Evolutionary conservation across 495 filamentous ascomycete species (phyloP).

Genomic region (Corynascus novoguineensis): DNA sequence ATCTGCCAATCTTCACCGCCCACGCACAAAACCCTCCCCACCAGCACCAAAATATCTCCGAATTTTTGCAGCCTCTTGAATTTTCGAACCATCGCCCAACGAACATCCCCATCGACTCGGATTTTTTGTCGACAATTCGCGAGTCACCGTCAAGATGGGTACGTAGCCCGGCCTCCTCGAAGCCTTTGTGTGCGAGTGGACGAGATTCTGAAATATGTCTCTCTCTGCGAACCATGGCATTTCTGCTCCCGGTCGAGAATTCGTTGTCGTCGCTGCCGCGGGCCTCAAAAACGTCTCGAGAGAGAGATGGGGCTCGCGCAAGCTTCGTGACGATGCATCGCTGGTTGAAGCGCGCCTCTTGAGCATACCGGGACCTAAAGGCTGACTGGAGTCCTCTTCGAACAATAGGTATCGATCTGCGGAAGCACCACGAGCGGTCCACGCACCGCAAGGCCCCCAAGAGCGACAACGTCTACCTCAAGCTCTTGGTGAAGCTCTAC

Average conservation of each 20-base stretch:
- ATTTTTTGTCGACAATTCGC: slow-evolving; percentile 34
- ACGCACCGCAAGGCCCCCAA: slow-evolving; percentile 93
- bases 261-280: slow-evolving; percentile 3
- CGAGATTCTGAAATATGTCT: slow-evolving; percentile 25
- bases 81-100: slow-evolving; percentile 29
- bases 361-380: slow-evolving; percentile 48
- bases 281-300: background rate
- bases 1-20: slow-evolving; percentile 38
- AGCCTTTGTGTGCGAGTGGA: slow-evolving; percentile 44
- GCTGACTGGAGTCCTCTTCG: slow-evolving; percentile 46
- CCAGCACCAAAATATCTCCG: slow-evolving; percentile 10
- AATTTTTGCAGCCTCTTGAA: slow-evolving; percentile 12
- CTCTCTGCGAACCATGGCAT: slow-evolving; percentile 40
- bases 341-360: slow-evolving; percentile 27
- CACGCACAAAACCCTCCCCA: slow-evolving; percentile 32
- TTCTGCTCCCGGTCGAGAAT: slow-evolving; percentile 23
- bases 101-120: slow-evolving; percentile 35
- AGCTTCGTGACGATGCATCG: slow-evolving; percentile 19
- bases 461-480: slow-evolving; percentile 95
- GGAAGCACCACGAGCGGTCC: slow-evolving; percentile 78
- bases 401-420: slow-evolving; percentile 60
- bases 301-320: background rate
- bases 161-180: slow-evolving; percentile 34
- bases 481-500: slow-evolving; percentile 98
- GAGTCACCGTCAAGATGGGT: slow-evolving; percentile 48